Conservation (phyloP, 805 yeast genomes). For the Teunomyces funiuensis region DNA sequence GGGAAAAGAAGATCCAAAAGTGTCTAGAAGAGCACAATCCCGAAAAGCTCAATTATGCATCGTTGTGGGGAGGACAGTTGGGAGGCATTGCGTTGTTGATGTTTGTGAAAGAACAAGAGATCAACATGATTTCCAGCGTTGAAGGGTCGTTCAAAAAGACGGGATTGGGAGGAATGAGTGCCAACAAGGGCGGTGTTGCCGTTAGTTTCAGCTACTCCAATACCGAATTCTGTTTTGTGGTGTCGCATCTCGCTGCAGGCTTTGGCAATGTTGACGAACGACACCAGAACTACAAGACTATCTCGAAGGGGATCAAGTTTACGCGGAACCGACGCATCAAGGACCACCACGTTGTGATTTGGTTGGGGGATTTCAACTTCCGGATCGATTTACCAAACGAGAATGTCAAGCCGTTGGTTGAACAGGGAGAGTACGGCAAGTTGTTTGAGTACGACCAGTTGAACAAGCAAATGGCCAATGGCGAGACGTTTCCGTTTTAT, state of each 20-base stretch:
- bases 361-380: slow-evolving; percentile 96
- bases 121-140: slow-evolving; percentile 54
- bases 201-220: slow-evolving; percentile 65
- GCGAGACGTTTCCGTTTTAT: slow-evolving; percentile 78
- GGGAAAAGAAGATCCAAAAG: slow-evolving; percentile 64
- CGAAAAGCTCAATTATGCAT: slow-evolving; percentile 45
- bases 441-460: slow-evolving; percentile 78
- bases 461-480: slow-evolving; percentile 64
- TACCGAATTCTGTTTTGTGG: slow-evolving; percentile 74
- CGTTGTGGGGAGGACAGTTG: slow-evolving; percentile 74
- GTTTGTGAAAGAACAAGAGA: slow-evolving; percentile 56
- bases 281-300: slow-evolving; percentile 80
- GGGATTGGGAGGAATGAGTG: slow-evolving; percentile 89
- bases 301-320: slow-evolving; percentile 67
- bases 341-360: slow-evolving; percentile 83
- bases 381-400: slow-evolving; percentile 73
- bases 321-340: slow-evolving; percentile 56
- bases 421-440: slow-evolving; percentile 42
- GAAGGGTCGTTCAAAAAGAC: slow-evolving; percentile 82
- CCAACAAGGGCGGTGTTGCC: slow-evolving; percentile 78
- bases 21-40: slow-evolving; percentile 40
- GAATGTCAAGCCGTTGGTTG: slow-evolving; percentile 60
- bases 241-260: slow-evolving; percentile 94
- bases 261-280: slow-evolving; percentile 76
- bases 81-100: slow-evolving; percentile 81